Evolutionary conservation across 345 rosid genomes (phyloP), one percentile per base, ranked within the genome.

Genomic region (Lepidium africanum): DNA sequence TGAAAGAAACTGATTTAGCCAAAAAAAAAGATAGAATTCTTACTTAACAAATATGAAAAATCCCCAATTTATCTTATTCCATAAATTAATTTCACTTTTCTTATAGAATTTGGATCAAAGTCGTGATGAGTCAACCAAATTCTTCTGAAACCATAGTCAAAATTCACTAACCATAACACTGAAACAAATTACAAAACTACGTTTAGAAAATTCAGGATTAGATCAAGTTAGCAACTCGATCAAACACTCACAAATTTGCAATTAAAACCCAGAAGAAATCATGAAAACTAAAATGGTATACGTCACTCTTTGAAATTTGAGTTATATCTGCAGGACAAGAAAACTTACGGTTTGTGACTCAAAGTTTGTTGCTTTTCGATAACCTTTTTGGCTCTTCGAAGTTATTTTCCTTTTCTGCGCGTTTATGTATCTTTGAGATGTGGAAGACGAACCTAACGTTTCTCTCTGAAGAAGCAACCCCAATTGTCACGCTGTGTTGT

Each of bases 391-490:
- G 59, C 36, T 63, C 13, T 27, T 63, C 10, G 2, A 38, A 55
- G 51, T 9, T 49, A 21, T 68, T 23, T 25, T 10, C 0, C 2
- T 25, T 60, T 6, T 21, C 4, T n/a, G 33, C 6, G 33, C 0
- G 33, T 27, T 27, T 5, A 9, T 8, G 11, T 65, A 6, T 35
- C 21, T 33, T 53, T 35, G 48, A 42, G 63, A 55, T 72, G 70
- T 43, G 70, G 76, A 38, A 63, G 65, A 63, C 11, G 65, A 48
- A 21, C 35, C 17, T 10, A 65, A 65, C 53, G 76, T 65, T 65
- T 72, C 71, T 58, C 53, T 48, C 11, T 5, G 5, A 13, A 46
- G 59, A 73, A 58, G 71, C 65, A 48, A 47, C 5, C 52, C 37
- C 47, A 53, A 56, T 36, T 10, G 23, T 45, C 63, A 71, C 33